Percentiles rank a stretch among this genome's conserved stretches.
These are phyloP conservation scores for Tephrocybe rancida DNA, from an alignment of 768 basidiomycete genomes.

Conservation along the genomic window DNA sequence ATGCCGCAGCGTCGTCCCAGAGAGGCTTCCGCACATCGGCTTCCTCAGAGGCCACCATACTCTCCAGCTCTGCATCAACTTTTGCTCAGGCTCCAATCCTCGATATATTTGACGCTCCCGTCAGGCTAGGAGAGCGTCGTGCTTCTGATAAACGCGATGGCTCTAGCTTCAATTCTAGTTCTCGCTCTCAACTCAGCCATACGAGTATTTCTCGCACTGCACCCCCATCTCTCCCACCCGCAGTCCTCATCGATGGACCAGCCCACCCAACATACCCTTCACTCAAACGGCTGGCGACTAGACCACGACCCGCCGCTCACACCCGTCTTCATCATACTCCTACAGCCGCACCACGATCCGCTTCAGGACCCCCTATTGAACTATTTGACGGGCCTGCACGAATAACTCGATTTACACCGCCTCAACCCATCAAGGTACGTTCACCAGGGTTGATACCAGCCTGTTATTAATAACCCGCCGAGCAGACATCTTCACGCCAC, in stretches of 20 bases:
- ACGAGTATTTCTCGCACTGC: slow-evolving; percentile 13
- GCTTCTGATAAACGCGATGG: neutral
- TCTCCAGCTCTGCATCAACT: neutral
- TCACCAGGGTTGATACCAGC: neutral
- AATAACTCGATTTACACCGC: slow-evolving; percentile 3
- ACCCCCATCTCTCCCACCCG: slow-evolving; percentile 30
- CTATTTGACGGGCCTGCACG: slow-evolving; percentile 6
- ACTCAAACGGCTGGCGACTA: neutral
- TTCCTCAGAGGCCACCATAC: neutral
- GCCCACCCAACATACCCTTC: slow-evolving; percentile 23
- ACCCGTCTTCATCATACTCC: neutral
- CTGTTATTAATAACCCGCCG: neutral
- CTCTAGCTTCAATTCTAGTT: neutral
- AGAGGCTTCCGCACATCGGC: no score
- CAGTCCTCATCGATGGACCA: slow-evolving; percentile 52
- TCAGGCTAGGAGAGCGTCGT: slow-evolving; percentile 30
- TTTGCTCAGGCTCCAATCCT: slow-evolving; percentile 33
- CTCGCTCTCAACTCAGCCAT: neutral
- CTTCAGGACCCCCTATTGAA: neutral
- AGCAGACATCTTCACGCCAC: neutral
- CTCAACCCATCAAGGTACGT: slow-evolving; percentile 1
- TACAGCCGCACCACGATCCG: neutral
- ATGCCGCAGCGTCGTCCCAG: no score
- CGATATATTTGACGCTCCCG: slow-evolving; percentile 56
- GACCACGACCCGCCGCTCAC: neutral